Percentiles rank a stretch among this genome's conserved stretches.
Evolutionary conservation across 1,284 basidiomycete species (phyloP).

Genomic region (Singerocomus inundabilis): DNA sequence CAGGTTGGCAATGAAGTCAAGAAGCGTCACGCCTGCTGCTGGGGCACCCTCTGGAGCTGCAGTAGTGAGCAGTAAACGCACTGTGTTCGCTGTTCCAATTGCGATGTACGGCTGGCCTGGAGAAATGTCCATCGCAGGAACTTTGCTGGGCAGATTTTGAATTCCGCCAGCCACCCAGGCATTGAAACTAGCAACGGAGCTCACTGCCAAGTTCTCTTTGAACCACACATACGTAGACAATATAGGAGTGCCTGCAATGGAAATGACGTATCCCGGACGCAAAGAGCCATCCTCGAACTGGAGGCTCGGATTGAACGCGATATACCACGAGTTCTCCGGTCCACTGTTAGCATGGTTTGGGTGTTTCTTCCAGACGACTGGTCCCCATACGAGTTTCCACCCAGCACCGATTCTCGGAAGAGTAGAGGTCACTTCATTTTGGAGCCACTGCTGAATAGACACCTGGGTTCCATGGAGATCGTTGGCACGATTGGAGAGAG

Average conservation of each 20-base stretch:
- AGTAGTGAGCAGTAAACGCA: slow-evolving; percentile 8
- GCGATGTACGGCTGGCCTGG: not conserved
- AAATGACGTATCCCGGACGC: slow-evolving; percentile 12
- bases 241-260: slow-evolving; percentile 12
- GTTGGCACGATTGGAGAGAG: slow-evolving; percentile 1
- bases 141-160: too few relatives aligned
- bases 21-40: slow-evolving; percentile 3
- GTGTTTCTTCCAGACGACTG: slow-evolving; percentile 17
- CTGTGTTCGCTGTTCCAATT: not conserved
- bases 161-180: too few relatives aligned
- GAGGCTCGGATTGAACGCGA: slow-evolving; percentile 17
- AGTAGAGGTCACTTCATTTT: not conserved
- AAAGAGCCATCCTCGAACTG: slow-evolving; percentile 15
- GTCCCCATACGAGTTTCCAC: slow-evolving; percentile 20
- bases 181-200: slow-evolving; percentile 14
- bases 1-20: slow-evolving; percentile 7
- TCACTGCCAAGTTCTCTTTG: slow-evolving; percentile 4
- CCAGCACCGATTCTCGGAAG: not conserved
- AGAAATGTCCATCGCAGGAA: not conserved
- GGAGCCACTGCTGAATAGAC: slow-evolving; percentile 5
- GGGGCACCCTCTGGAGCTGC: not conserved
- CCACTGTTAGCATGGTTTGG: slow-evolving; percentile 4
- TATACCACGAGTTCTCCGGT: slow-evolving; percentile 21
- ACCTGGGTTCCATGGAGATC: not conserved
- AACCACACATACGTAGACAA: slow-evolving; percentile 1